Evolutionary conservation across 2,329 filamentous ascomycete genomes (phyloP), one percentile per base, ranked within the genome.

Genomic region (Penicillium oxalicum): DNA sequence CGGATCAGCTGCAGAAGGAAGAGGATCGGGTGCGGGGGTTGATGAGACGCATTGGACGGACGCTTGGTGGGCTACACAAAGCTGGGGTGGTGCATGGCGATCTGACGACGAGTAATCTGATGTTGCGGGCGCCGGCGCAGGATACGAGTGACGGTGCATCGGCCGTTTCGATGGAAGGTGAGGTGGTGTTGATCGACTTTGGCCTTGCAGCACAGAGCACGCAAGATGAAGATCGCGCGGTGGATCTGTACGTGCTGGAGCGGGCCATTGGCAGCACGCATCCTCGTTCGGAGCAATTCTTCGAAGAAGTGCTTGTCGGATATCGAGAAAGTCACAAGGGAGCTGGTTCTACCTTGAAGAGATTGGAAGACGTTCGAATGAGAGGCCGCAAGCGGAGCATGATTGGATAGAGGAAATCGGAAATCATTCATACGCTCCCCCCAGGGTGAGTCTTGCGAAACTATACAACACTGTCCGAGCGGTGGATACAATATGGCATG

Each of bases 301-400:
- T 94, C 58, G 72, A 76, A 29, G 81, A 87, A 60, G 77, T 96
- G 18, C 72, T 97, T 18, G 75, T 79, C 48, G 85, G 81, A 2
- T 98, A 98, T 72, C 78, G 74, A 44, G 77, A 79, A 56, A 81
- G 79, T 32, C 91, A 87, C 64, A 90, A 88, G 72, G 87, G 87
- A 12, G 86, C 87, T 0, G 79, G 74, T 49, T 74, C 80, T 18
- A 88, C 91, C 24, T 70, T 98, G 65, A 88, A 82, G 73, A 87
- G 84, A 67, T 70, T 98, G 53, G 90, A 95, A 66, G 91, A 95
- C 56, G 93, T 98, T 40, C 82, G 93, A 65, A 82, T 95, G 84
- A 83, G 93, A 67, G 93, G 93, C 3, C 79, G 93, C 66, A 98
- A 98, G 80, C 86, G 89, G 70, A 97, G 90, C 68, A 98, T 98